Percentiles rank a stretch among this genome's conserved stretches.
Evolutionary conservation across 108 stramenopile genomes (phyloP).

Genomic region (Fistulifera pelliculosa): DNA sequence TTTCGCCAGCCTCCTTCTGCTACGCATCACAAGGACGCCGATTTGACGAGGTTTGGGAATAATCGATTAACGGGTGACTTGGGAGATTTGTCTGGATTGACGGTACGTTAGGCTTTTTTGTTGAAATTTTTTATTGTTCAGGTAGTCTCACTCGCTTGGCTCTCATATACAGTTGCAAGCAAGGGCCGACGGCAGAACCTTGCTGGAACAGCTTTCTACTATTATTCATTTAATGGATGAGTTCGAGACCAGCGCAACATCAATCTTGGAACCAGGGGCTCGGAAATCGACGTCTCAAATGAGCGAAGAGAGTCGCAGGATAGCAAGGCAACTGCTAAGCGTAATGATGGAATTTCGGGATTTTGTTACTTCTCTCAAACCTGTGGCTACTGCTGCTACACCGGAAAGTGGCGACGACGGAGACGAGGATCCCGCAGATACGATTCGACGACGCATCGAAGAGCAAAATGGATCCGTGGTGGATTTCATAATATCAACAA

Average conservation of each 20-base stretch:
- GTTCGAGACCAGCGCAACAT: slow-evolving; percentile 21
- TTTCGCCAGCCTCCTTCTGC: slow-evolving; percentile 26
- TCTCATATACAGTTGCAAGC: slow-evolving; percentile 25
- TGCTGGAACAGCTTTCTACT: slow-evolving; percentile 30
- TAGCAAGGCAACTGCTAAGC: slow-evolving; percentile 25
- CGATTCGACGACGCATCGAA: slow-evolving; percentile 47
- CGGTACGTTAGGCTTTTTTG: slow-evolving; percentile 15
- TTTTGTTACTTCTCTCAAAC: slow-evolving; percentile 39
- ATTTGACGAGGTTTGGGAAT: slow-evolving; percentile 55
- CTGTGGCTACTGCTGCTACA: slow-evolving; percentile 14
- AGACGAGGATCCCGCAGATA: slow-evolving; percentile 30
- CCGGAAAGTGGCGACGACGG: slow-evolving; percentile 1
- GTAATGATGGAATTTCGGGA: slow-evolving; percentile 42
- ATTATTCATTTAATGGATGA: slow-evolving; percentile 33
- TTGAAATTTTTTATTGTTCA: background rate
- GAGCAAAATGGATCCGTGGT: slow-evolving; percentile 22
- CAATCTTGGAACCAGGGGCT: slow-evolving; percentile 15
- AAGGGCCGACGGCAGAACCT: slow-evolving; percentile 37
- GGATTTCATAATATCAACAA: slow-evolving; percentile 19
- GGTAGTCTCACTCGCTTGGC: background rate
- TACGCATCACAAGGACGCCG: slow-evolving; percentile 12
- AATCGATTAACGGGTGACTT: slow-evolving; percentile 65
- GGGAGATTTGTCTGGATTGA: slow-evolving; percentile 52
- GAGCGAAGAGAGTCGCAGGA: slow-evolving; percentile 10
- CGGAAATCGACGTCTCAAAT: background rate